Conservation (phyloP, 1,139 yeast species). For the Zygoascus hellenicus region DNA sequence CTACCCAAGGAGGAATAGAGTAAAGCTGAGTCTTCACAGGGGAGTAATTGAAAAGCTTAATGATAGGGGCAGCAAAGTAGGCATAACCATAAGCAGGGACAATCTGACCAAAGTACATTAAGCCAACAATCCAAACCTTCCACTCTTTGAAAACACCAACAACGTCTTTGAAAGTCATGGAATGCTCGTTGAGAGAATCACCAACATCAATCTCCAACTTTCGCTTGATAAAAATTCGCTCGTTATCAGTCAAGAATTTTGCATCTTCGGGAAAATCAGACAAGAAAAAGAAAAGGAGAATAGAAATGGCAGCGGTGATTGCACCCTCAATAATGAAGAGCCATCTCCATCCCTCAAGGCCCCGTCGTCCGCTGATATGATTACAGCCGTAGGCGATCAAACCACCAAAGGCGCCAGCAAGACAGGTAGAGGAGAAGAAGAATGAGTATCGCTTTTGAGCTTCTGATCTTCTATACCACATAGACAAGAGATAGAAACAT, state of each 20-base stretch:
- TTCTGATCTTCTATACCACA: constrained; percentile 50
- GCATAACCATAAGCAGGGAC: constrained; percentile 70
- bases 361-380: constrained; percentile 45
- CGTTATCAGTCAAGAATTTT: constrained; percentile 39
- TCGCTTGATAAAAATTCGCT: constrained; percentile 37
- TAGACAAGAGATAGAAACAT: constrained; percentile 58
- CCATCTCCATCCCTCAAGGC: constrained; percentile 64
- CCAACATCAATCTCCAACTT: constrained; percentile 44
- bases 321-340: constrained; percentile 69
- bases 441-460: constrained; percentile 64
- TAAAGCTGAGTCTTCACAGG: constrained; percentile 60
- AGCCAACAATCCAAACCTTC: constrained; percentile 50
- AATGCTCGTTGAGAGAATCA: constrained; percentile 35
- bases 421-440: constrained; percentile 62
- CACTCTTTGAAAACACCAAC: constrained; percentile 34
- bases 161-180: constrained; percentile 31
- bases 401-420: constrained; percentile 82
- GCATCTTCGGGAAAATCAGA: constrained; percentile 74
- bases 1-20: constrained; percentile 69
- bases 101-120: constrained; percentile 57
- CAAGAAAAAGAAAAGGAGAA: constrained; percentile 56
- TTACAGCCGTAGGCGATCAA: constrained; percentile 60
- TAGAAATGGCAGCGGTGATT: constrained; percentile 57
- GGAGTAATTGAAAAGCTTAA: constrained; percentile 51
- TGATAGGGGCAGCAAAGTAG: constrained; percentile 62